A percentile compares a stretch with the other conserved stretches of the same genome.
Conservation (phyloP, 257 asterid species). For the Misopates orontium region DNA sequence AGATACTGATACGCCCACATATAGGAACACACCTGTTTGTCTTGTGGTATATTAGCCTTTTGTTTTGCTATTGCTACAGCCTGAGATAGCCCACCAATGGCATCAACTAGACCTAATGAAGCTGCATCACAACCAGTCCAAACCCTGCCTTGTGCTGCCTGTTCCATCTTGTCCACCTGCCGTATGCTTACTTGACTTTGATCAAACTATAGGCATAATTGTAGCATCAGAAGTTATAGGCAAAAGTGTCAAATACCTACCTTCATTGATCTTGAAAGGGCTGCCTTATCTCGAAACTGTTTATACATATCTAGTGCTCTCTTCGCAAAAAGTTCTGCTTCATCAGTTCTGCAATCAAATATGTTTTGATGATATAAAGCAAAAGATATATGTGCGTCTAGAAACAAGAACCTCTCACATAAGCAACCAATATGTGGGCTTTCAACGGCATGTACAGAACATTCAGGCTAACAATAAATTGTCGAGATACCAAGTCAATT, state of each 20-base stretch:
- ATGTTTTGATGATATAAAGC: background rate
- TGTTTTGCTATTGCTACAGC: slow-evolving; percentile 81
- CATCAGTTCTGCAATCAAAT: slow-evolving; percentile 52
- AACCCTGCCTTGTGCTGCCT: slow-evolving; percentile 74
- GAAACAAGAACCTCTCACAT: background rate
- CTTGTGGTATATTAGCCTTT: slow-evolving; percentile 69
- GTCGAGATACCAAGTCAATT: background rate
- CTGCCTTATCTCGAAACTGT: slow-evolving; percentile 65
- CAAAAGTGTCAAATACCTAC: slow-evolving; percentile 33
- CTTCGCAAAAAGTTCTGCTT: slow-evolving; percentile 70
- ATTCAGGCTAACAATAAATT: background rate
- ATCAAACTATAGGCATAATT: background rate
- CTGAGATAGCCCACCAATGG: slow-evolving; percentile 72
- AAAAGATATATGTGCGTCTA: background rate
- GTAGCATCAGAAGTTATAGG: slow-evolving; percentile 2
- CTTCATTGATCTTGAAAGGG: slow-evolving; percentile 68
- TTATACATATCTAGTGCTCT: slow-evolving; percentile 56
- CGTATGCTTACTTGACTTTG: slow-evolving; percentile 16
- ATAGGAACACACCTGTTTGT: slow-evolving; percentile 43
- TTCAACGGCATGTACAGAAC: too few relatives aligned
- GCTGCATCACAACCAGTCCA: slow-evolving; percentile 78
- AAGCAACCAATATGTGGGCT: too few relatives aligned
- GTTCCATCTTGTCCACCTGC: slow-evolving; percentile 66
- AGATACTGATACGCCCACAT: background rate
- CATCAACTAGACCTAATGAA: slow-evolving; percentile 71